A percentile compares a stretch with the other conserved stretches of the same genome.
phyloP scores from a whole-genome alignment of 306 rosid genomes.

The Quercus rubra region DNA sequence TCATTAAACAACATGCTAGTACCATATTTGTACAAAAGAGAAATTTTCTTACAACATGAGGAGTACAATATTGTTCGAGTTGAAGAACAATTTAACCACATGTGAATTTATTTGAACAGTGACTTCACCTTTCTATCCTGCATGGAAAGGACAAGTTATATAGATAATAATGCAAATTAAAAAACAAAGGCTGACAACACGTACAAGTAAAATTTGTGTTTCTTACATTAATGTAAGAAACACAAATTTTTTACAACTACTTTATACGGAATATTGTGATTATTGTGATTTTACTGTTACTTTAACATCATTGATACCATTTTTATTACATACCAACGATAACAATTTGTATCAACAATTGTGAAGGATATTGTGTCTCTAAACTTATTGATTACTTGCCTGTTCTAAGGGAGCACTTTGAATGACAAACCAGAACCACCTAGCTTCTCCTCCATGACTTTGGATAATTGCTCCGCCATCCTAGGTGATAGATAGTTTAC shows the following conservation, averaged over 20 bases:
- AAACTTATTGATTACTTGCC: no score
- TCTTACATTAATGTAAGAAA: no score
- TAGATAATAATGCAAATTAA: neutral
- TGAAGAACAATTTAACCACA: neutral
- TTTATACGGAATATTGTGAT: no score
- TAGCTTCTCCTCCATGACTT: conserved; percentile 34
- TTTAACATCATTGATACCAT: no score
- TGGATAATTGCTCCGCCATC: conserved; percentile 42
- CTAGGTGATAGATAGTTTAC: conserved; percentile 44
- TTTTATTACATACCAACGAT: fast-evolving
- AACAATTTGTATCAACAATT: no score
- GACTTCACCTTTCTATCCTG: neutral
- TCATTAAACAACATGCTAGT: neutral
- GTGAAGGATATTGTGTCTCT: no score
- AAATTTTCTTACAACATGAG: neutral
- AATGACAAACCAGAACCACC: no score
- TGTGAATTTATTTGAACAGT: neutral
- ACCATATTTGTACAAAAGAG: neutral
- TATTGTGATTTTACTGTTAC: no score
- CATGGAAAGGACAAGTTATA: neutral
- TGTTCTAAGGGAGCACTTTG: no score
- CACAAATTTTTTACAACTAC: no score
- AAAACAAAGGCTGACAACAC: no score
- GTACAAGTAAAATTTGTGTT: no score
- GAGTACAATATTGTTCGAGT: neutral